A percentile compares a stretch with the other conserved stretches of the same genome.
These are phyloP conservation scores for Hansenula lynferdii DNA, from an alignment of 1,139 yeast species.

Conservation along the genomic window DNA sequence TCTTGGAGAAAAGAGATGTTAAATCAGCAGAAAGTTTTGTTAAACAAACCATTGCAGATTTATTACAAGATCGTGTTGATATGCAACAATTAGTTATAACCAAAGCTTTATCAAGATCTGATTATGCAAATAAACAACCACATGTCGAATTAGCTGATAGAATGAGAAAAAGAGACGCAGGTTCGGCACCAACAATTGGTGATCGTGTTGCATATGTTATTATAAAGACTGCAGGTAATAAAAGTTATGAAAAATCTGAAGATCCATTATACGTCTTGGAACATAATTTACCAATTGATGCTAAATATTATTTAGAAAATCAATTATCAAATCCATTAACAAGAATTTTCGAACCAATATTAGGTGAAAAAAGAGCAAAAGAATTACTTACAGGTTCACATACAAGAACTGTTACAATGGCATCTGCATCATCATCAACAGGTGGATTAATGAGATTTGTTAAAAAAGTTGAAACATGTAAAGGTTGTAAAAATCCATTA, in stretches of 20 bases:
- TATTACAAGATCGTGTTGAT: slow-evolving; percentile 87
- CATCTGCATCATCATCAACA: slow-evolving; percentile 44
- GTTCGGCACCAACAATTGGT: slow-evolving; percentile 94
- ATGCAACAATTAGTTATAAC: slow-evolving; percentile 92
- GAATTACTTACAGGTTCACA: slow-evolving; percentile 78
- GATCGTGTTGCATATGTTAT: slow-evolving; percentile 98
- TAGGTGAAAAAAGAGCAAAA: slow-evolving; percentile 81
- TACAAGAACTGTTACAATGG: slow-evolving; percentile 72
- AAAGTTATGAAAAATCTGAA: slow-evolving; percentile 93
- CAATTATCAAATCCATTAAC: slow-evolving; percentile 90
- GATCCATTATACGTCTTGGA: slow-evolving; percentile 94
- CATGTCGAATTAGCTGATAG: slow-evolving; percentile 96
- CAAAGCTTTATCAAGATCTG: slow-evolving; percentile 79
- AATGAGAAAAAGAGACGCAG: slow-evolving; percentile 95
- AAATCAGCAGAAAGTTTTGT: slow-evolving; percentile 81
- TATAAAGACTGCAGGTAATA: slow-evolving; percentile 77
- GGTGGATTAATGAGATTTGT: slow-evolving; percentile 93
- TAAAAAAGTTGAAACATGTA: slow-evolving; percentile 82
- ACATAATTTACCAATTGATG: slow-evolving; percentile 89
- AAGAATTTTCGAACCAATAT: slow-evolving; percentile 92
- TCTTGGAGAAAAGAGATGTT: slow-evolving; percentile 88
- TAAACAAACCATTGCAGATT: slow-evolving; percentile 82
- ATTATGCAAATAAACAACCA: slow-evolving; percentile 94
- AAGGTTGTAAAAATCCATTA: slow-evolving; percentile 81
- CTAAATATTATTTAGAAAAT: slow-evolving; percentile 88